phyloP scores from a whole-genome alignment of 768 basidiomycete genomes.

The Cystofilobasidium macerans region DNA sequence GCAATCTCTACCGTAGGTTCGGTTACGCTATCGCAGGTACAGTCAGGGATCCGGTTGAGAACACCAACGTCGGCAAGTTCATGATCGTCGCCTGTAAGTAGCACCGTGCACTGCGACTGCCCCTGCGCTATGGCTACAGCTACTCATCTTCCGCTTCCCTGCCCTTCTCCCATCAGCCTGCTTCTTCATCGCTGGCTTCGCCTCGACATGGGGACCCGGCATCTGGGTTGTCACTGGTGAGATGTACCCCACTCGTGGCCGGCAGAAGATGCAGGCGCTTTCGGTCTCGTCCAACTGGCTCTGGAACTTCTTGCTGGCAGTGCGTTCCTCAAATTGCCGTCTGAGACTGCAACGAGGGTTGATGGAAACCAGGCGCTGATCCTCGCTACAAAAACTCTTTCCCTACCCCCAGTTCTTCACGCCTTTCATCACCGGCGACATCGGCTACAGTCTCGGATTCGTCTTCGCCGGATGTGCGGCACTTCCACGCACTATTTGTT shows the following conservation, averaged over 20 bases:
- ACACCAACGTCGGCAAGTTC: constrained; percentile 46
- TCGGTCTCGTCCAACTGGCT: constrained; percentile 10
- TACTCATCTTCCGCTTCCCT: constrained; percentile 53
- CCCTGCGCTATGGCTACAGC: constrained; percentile 45
- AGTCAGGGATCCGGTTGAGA: constrained; percentile 46
- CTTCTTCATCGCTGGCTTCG: background rate
- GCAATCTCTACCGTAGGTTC: background rate
- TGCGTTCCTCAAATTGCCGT: no score
- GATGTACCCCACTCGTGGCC: constrained; percentile 61
- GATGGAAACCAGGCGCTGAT: no score
- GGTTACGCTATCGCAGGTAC: constrained; percentile 44
- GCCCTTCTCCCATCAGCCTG: background rate
- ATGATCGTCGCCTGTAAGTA: constrained; percentile 16
- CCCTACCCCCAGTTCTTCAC: constrained; percentile 59
- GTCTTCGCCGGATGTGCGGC: constrained; percentile 58
- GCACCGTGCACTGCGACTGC: no score
- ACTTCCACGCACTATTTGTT: no score
- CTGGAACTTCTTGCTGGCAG: background rate
- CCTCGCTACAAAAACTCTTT: constrained; percentile 41
- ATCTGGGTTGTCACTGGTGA: constrained; percentile 70
- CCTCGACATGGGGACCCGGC: constrained; percentile 42
- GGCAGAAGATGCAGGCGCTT: constrained; percentile 18
- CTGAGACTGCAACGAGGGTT: no score
- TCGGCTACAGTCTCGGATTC: constrained; percentile 56
- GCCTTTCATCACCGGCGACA: constrained; percentile 54